Conservation (phyloP, 495 filamentous ascomycete species). For the Patellaria atrata region DNA sequence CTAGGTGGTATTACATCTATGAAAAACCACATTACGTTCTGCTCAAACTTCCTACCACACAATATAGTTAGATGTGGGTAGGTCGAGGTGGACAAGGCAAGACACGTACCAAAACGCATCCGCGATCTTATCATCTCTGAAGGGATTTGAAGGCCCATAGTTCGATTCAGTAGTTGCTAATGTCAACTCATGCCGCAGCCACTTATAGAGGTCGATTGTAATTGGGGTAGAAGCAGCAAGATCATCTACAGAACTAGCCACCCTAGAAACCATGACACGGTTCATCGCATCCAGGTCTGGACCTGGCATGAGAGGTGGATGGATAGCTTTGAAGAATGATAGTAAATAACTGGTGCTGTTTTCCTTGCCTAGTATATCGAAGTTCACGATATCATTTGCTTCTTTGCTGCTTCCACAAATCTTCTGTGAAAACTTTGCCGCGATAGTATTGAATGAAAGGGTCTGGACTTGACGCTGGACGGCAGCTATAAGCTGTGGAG, state of each 20-base stretch:
- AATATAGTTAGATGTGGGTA: background rate
- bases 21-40: slow-evolving; percentile 28
- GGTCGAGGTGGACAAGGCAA: no score
- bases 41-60: slow-evolving; percentile 35
- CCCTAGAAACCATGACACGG: slow-evolving; percentile 23
- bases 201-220: slow-evolving; percentile 19
- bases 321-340: slow-evolving; percentile 22
- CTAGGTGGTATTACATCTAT: no score
- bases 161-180: slow-evolving; percentile 34
- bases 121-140: slow-evolving; percentile 24
- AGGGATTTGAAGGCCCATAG: slow-evolving; percentile 39
- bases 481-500: slow-evolving; percentile 24
- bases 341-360: slow-evolving; percentile 25
- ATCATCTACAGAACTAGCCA: slow-evolving; percentile 13
- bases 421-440: slow-evolving; percentile 24
- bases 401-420: slow-evolving; percentile 23
- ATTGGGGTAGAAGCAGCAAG: slow-evolving; percentile 7
- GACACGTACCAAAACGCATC: slow-evolving; percentile 38
- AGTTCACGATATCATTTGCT: slow-evolving; percentile 21
- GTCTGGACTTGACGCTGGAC: slow-evolving; percentile 24
- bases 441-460: slow-evolving; percentile 29
- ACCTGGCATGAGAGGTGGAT: slow-evolving; percentile 23
- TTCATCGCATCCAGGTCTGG: slow-evolving; percentile 27
- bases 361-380: no score
- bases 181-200: slow-evolving; percentile 32